These are phyloP conservation scores for Umbelopsis sp. DNA, from an alignment of 192 early-diverging fungal species.

Conservation along the genomic window DNA sequence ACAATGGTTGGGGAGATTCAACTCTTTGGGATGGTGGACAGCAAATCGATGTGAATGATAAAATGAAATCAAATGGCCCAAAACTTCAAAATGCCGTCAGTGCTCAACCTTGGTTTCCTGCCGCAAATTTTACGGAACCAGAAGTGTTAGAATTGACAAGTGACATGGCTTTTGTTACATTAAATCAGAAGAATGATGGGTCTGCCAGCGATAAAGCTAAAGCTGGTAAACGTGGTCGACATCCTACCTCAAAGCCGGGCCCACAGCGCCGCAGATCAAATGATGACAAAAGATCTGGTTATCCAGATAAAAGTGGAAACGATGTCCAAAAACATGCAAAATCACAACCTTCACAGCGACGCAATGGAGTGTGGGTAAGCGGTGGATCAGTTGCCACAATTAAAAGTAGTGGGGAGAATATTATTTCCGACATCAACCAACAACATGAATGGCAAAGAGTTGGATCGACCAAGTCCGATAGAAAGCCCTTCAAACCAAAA, in stretches of 20 bases:
- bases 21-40: background rate
- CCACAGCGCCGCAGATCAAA: no score
- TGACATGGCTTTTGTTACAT: background rate
- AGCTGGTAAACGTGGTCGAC: no score
- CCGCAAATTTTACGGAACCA: background rate
- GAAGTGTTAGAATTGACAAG: background rate
- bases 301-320: no score
- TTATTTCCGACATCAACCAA: background rate
- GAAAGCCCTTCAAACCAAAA: slow-evolving; percentile 11
- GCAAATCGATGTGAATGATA: background rate
- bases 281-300: no score
- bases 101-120: slow-evolving; percentile 1
- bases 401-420: background rate
- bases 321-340: no score
- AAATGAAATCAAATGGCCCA: background rate
- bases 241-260: no score
- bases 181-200: background rate
- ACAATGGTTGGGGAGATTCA: background rate
- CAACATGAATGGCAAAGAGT: background rate
- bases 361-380: no score
- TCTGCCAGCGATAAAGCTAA: no score
- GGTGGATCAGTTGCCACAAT: background rate
- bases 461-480: background rate
- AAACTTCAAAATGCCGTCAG: background rate
- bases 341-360: no score